phyloP scores from a whole-genome alignment of 176 grass and related monocot species.

The Musa troglodytarum region DNA sequence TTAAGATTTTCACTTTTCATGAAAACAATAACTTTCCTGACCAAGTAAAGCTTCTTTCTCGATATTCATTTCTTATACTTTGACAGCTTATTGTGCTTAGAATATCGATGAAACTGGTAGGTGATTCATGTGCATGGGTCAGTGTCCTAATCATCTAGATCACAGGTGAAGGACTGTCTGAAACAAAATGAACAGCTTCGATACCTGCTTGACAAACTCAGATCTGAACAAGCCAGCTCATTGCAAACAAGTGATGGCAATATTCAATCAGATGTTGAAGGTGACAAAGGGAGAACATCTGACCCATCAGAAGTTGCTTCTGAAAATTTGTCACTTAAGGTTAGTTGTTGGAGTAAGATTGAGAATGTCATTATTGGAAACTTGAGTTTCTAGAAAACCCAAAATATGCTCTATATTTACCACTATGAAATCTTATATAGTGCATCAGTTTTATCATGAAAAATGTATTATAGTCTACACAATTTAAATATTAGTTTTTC shows the following conservation, averaged over 20 bases:
- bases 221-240: conserved; percentile 44
- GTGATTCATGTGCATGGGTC: not conserved
- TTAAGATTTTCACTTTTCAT: too few species aligned
- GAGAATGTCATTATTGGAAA: conserved; percentile 10
- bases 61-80: not conserved
- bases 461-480: too few species aligned
- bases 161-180: conserved; percentile 85
- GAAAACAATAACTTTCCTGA: too few species aligned
- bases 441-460: too few species aligned
- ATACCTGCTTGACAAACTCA: conserved; percentile 52
- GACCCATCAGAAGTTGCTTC: conserved; percentile 37
- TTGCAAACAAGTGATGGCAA: conserved; percentile 31
- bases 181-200: conserved; percentile 89
- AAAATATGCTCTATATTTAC: not conserved
- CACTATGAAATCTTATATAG: not conserved
- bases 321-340: conserved; percentile 62
- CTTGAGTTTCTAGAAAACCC: not conserved
- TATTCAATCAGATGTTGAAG: conserved; percentile 40
- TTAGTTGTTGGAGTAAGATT: conserved; percentile 21
- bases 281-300: conserved; percentile 27
- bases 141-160: conserved; percentile 4
- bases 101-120: not conserved
- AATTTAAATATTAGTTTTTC: not conserved
- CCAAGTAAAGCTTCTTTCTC: not conserved
- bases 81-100: not conserved